Percentiles rank a stretch among this genome's conserved stretches.
Conservation (phyloP, 352 stramenopile genomes). For the Phytophthora tubulina region DNA sequence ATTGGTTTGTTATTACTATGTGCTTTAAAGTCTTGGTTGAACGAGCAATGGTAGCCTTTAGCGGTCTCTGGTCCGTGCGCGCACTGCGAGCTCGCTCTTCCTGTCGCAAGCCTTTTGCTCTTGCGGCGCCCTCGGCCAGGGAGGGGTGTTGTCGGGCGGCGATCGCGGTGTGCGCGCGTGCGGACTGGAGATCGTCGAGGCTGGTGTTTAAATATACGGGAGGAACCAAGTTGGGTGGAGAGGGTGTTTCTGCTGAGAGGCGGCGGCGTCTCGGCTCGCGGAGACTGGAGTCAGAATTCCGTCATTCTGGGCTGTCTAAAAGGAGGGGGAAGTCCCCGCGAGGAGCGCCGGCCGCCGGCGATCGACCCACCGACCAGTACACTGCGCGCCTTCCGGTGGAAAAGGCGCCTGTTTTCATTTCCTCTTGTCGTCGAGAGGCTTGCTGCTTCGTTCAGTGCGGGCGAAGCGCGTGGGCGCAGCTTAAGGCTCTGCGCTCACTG, state of each 20-base stretch:
- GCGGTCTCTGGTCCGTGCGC: slow-evolving; percentile 1
- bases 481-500: slow-evolving; percentile 36
- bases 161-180: slow-evolving; percentile 2
- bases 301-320: slow-evolving; percentile 47
- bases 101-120: slow-evolving; percentile 41
- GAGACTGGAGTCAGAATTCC: slow-evolving; percentile 47
- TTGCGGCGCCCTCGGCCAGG: slow-evolving; percentile 40
- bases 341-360: slow-evolving; percentile 34
- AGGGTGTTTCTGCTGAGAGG: slow-evolving; percentile 28
- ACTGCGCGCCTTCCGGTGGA: slow-evolving; percentile 14
- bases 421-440: slow-evolving; percentile 33
- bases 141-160: slow-evolving; percentile 42
- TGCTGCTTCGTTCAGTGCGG: slow-evolving; percentile 33
- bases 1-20: slow-evolving; percentile 4
- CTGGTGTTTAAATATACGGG: slow-evolving; percentile 33
- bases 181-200: slow-evolving; percentile 13
- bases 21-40: slow-evolving; percentile 24
- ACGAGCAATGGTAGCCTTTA: slow-evolving; percentile 21
- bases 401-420: slow-evolving; percentile 33
- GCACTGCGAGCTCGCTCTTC: slow-evolving; percentile 23
- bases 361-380: slow-evolving; percentile 56
- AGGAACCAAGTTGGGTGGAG: slow-evolving; percentile 45
- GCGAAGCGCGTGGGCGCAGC: slow-evolving; percentile 33
- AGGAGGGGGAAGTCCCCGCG: slow-evolving; percentile 26
- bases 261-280: slow-evolving; percentile 23